phyloP scores from a whole-genome alignment of 345 rosid species.

The Dimocarpus longan region DNA sequence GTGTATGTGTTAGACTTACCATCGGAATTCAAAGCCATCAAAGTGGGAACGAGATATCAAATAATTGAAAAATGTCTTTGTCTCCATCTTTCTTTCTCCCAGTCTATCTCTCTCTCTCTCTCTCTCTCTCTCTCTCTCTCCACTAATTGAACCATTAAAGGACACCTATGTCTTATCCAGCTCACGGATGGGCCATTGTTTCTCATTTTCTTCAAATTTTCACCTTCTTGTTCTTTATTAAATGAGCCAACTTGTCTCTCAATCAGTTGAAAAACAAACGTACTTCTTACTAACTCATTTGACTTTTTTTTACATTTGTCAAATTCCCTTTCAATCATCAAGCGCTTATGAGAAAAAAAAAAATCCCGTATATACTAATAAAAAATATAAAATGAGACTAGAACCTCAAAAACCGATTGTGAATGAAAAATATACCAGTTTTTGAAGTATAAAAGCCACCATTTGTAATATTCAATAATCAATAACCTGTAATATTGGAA shows the following conservation, averaged over 20 bases:
- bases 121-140: slow-evolving; percentile 5
- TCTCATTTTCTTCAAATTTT: not conserved
- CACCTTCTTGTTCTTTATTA: not conserved
- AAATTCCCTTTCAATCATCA: not conserved
- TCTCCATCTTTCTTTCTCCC: not conserved
- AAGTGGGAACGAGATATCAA: not conserved
- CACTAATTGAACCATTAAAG: slow-evolving; percentile 30
- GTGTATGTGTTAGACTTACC: not conserved
- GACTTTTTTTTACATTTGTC: not conserved
- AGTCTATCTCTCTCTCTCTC: slow-evolving; percentile 17
- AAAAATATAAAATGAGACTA: too few species aligned
- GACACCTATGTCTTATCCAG: slow-evolving; percentile 3
- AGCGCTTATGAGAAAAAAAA: too few species aligned
- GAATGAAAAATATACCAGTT: too few species aligned
- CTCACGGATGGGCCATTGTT: slow-evolving; percentile 30
- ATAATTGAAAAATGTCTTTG: not conserved
- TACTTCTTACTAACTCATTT: not conserved
- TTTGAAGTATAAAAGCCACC: too few species aligned
- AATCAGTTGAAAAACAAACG: not conserved
- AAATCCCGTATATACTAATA: too few species aligned
- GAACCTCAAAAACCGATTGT: too few species aligned
- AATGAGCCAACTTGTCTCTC: not conserved
- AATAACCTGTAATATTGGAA: not conserved
- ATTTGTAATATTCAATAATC: too few species aligned
- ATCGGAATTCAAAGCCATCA: not conserved